Conservation (phyloP, 768 basidiomycete genomes). For the Terana coerulea region DNA sequence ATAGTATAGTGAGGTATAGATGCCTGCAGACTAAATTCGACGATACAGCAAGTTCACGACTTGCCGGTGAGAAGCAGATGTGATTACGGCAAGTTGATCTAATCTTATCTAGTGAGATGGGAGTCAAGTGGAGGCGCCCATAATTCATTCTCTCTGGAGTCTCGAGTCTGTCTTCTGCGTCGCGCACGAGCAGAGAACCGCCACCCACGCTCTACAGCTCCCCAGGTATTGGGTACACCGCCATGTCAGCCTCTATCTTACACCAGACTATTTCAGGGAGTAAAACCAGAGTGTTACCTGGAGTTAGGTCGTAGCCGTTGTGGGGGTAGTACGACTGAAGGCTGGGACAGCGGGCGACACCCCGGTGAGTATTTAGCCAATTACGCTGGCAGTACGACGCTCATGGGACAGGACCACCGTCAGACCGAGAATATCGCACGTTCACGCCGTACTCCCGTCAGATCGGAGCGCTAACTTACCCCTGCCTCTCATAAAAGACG, state of each 20-base stretch:
- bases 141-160: not conserved
- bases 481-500: not conserved
- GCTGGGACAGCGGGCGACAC: not conserved
- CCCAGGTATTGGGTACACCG: too few species aligned
- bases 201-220: too few species aligned
- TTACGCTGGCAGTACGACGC: not conserved
- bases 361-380: slow-evolving; percentile 1
- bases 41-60: too few species aligned
- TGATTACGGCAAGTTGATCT: not conserved
- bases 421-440: not conserved
- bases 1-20: too few species aligned
- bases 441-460: not conserved
- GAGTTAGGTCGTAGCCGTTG: not conserved
- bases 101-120: not conserved
- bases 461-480: slow-evolving; percentile 4
- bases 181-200: too few species aligned
- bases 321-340: not conserved
- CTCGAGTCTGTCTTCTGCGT: not conserved
- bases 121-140: not conserved
- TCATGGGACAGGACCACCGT: not conserved
- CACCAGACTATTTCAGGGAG: not conserved
- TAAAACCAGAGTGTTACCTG: too few species aligned
- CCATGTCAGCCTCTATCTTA: too few species aligned
- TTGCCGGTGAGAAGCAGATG: too few species aligned
- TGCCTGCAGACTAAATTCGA: too few species aligned